Evolutionary conservation across 352 stramenopile genomes (phyloP), one percentile per base, ranked within the genome.

Genomic region (Phytophthora litchii): DNA sequence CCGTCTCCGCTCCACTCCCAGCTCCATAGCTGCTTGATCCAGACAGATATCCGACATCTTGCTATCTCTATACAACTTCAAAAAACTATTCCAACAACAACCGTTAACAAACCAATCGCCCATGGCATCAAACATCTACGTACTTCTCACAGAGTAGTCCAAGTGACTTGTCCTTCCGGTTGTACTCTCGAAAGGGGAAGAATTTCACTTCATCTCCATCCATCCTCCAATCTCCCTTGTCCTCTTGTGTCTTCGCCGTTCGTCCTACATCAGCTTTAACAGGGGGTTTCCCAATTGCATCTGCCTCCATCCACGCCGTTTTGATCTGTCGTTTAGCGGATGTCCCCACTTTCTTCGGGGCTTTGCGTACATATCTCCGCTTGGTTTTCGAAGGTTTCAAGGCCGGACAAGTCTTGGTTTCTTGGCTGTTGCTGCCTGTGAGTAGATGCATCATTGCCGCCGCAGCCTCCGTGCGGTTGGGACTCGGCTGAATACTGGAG

Each of bases 1-100:
- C 14, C 96, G 78, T 35, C 96, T 80, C 37, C 96, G 82, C 67
- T 98, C 95, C 0, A 99, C 95, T 1, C 88, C 76, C 1, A 95
- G 65, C 52, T 92, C 75, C 0, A 70, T 64, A 0, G 86, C 86
- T 12, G 84, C 83, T 53, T 70, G 65, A 35, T 93, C 83, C 1
- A 95, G 56, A 58, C 82, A 93, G 48, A 95, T 88, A 60, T 95
- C 86, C 0, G 77, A 49, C 41, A 92, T 82, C 44, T 82, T 58
- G 54, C 89, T 72, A 27, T 76, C 76, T 10, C 76, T 70, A 46
- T 90, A 92, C 41, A 93, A 57, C 27, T 89, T 88, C 9, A 95
- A 45, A 61, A 95, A 95, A 44, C 86, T 95, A 58, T 16, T 20
- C 16, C 13, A 53, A 11, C 14, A 58, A 11, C 42, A 61, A 54